Percentiles rank a stretch among this genome's conserved stretches.
Conservation (phyloP, 192 early-diverging fungal species). For the Irineochytrium annulatum region DNA sequence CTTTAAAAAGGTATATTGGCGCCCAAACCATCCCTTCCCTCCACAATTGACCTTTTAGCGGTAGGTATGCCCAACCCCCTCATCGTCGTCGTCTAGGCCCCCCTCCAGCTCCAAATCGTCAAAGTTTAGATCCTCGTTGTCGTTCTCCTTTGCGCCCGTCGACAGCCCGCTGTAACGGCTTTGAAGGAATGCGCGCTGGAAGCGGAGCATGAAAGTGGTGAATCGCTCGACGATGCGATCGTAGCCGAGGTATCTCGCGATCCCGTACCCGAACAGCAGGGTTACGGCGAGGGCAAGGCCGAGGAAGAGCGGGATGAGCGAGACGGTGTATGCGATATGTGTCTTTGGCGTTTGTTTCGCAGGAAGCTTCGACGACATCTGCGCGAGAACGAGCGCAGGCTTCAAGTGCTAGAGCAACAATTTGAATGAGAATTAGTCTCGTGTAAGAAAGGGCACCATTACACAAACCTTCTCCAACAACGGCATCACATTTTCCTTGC, state of each 20-base stretch:
- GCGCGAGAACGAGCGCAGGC: constrained; percentile 11
- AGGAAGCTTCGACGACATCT: constrained; percentile 2
- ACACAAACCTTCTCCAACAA: constrained; percentile 19
- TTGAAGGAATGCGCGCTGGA: constrained; percentile 2
- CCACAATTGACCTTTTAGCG: too few relatives aligned
- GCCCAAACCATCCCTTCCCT: too few relatives aligned
- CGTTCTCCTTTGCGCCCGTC: constrained; percentile 1
- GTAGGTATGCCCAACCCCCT: constrained; percentile 14
- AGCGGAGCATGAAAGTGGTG: constrained; percentile 3
- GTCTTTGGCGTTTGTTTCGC: constrained; percentile 19
- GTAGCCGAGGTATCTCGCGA: constrained; percentile 20
- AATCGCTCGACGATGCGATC: constrained; percentile 16
- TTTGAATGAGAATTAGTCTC: background rate
- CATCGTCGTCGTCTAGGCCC: constrained; percentile 24
- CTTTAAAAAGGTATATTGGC: too few relatives aligned
- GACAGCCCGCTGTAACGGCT: constrained; percentile 5
- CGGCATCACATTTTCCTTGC: background rate
- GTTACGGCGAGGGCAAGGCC: constrained; percentile 7
- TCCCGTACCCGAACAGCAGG: background rate
- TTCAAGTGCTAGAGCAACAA: constrained; percentile 1
- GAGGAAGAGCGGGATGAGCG: constrained; percentile 13
- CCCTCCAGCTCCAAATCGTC: constrained; percentile 16
- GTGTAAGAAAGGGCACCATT: background rate
- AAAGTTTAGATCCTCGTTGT: constrained; percentile 8
- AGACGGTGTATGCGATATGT: background rate